Evolutionary conservation across 177 flowering plant genomes (phyloP).

Genomic region (Vitis hybrid): DNA sequence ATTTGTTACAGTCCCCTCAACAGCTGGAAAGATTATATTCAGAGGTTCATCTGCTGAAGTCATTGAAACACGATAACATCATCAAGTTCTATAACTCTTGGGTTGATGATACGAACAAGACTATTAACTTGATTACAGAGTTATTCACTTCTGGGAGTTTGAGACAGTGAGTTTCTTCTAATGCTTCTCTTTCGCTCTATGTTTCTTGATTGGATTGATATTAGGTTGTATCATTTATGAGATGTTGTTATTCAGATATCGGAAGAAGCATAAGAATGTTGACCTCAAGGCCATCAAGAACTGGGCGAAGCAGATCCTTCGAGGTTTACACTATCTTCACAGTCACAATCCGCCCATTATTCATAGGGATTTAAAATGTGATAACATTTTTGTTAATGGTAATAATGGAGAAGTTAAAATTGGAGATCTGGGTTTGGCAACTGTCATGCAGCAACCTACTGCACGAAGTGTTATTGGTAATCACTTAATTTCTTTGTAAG

Average conservation of each 20-base stretch:
- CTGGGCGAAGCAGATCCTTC: slow-evolving; percentile 87
- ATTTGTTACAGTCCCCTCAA: slow-evolving; percentile 63
- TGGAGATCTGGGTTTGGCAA: slow-evolving; percentile 88
- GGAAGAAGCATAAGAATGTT: slow-evolving; percentile 70
- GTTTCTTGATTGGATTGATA: slow-evolving; percentile 3
- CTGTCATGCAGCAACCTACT: slow-evolving; percentile 68
- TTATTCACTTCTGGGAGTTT: slow-evolving; percentile 82
- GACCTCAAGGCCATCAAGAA: slow-evolving; percentile 78
- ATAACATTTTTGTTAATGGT: slow-evolving; percentile 82
- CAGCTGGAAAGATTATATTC: slow-evolving; percentile 66
- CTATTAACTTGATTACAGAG: slow-evolving; percentile 87
- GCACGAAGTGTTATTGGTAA: slow-evolving; percentile 83
- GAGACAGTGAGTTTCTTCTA: slow-evolving; percentile 58
- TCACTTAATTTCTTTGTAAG: background rate
- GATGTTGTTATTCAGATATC: slow-evolving; percentile 43
- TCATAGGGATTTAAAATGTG: slow-evolving; percentile 84
- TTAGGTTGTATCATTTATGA: background rate
- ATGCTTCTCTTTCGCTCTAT: background rate
- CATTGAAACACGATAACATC: slow-evolving; percentile 71
- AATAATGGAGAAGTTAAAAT: slow-evolving; percentile 81
- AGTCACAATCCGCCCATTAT: slow-evolving; percentile 69
- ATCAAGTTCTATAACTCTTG: slow-evolving; percentile 63
- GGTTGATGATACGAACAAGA: slow-evolving; percentile 74
- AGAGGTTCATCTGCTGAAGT: slow-evolving; percentile 70
- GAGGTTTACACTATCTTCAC: slow-evolving; percentile 71